Conservation (phyloP, 345 rosid genomes). For the Crucihimalaya himalaica region DNA sequence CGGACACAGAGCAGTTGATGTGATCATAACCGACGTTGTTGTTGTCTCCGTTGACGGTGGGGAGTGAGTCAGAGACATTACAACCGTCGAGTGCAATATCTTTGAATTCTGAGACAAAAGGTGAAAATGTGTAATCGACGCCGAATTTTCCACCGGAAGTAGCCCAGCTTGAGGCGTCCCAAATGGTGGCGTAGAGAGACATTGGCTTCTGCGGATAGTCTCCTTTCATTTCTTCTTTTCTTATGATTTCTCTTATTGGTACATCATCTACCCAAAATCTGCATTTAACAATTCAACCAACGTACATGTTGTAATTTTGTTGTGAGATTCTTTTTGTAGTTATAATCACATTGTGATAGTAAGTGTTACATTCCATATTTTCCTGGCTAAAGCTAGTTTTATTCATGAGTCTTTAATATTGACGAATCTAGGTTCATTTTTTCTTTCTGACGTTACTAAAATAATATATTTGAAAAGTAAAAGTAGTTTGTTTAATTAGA, state of each 20-base stretch:
- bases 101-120: constrained; percentile 73
- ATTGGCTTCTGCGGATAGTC: constrained; percentile 92
- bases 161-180: constrained; percentile 99
- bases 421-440: neutral
- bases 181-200: constrained; percentile 86
- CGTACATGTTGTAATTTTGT: neutral
- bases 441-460: neutral
- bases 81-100: constrained; percentile 78
- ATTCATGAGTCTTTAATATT: neutral
- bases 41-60: constrained; percentile 34
- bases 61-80: constrained; percentile 52
- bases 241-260: constrained; percentile 72
- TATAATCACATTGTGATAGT: neutral
- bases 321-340: neutral
- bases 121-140: constrained; percentile 72
- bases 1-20: constrained; percentile 39
- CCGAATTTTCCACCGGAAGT: constrained; percentile 76
- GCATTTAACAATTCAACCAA: constrained; percentile 16
- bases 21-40: neutral
- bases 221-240: constrained; percentile 63
- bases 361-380: neutral
- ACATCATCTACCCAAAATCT: constrained; percentile 91
- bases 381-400: neutral
- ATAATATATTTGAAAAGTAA: neutral
- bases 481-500: no score